phyloP scores from a whole-genome alignment of 2,329 filamentous ascomycete genomes.

The Claviceps arundinis region DNA sequence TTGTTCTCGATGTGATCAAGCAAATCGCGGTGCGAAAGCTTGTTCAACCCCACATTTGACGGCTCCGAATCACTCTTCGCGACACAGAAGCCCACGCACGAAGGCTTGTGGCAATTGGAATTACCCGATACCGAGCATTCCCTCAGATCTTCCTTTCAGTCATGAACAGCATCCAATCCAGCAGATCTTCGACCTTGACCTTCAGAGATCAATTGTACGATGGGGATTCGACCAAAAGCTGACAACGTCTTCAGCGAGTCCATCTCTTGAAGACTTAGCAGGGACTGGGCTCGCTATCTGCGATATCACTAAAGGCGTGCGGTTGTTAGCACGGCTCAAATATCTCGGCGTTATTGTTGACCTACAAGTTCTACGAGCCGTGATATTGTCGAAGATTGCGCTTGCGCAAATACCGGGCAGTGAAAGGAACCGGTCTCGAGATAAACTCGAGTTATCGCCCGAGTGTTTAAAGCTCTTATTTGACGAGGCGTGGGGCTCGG shows the following conservation, averaged over 20 bases:
- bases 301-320: constrained; percentile 24
- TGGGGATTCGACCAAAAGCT: constrained; percentile 31
- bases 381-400: constrained; percentile 17
- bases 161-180: constrained; percentile 33
- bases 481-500: constrained; percentile 22
- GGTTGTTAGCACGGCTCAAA: constrained; percentile 20
- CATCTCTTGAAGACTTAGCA: constrained; percentile 6
- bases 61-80: background rate
- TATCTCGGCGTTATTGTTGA: constrained; percentile 24
- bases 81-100: background rate
- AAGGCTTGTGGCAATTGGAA: background rate
- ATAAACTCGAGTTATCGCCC: constrained; percentile 17
- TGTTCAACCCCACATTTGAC: background rate
- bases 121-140: constrained; percentile 14
- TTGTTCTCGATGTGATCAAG: background rate
- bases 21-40: background rate
- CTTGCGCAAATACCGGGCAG: constrained; percentile 16
- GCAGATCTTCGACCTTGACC: constrained; percentile 27
- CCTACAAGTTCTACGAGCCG: constrained; percentile 16
- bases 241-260: constrained; percentile 10
- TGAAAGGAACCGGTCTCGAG: constrained; percentile 15
- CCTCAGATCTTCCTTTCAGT: constrained; percentile 26
- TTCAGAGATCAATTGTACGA: constrained; percentile 28
- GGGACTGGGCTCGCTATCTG: constrained; percentile 12
- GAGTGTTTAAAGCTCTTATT: constrained; percentile 18